phyloP scores from a whole-genome alignment of 305 asterid species.

The Ilex paraguariensis region DNA sequence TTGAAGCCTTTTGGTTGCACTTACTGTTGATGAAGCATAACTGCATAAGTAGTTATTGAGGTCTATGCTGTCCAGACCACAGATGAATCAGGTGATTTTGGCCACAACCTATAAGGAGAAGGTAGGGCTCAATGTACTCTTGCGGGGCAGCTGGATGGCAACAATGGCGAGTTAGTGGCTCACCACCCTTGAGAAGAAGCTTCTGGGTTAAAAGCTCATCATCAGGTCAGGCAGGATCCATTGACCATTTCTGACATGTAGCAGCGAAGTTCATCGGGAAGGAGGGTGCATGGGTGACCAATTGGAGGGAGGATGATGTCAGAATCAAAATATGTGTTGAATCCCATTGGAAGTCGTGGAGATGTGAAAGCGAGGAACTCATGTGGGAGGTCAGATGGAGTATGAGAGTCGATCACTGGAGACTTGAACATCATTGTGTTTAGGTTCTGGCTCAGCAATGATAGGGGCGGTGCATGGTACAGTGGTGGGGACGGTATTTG shows the following conservation, averaged over 20 bases:
- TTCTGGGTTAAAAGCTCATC: slow-evolving; percentile 58
- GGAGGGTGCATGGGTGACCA: slow-evolving; percentile 43
- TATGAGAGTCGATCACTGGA: no score
- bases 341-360: slow-evolving; percentile 53
- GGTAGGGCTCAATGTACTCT: slow-evolving; percentile 34
- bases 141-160: slow-evolving; percentile 38
- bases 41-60: slow-evolving; percentile 47
- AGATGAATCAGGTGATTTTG: slow-evolving; percentile 54
- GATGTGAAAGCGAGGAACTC: slow-evolving; percentile 59
- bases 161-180: slow-evolving; percentile 57
- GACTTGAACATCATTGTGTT: not conserved
- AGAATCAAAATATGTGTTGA: slow-evolving; percentile 47
- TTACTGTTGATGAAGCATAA: slow-evolving; percentile 40
- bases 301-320: slow-evolving; percentile 52
- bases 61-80: slow-evolving; percentile 64
- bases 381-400: slow-evolving; percentile 33
- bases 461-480: not conserved
- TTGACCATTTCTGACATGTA: slow-evolving; percentile 54
- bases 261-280: slow-evolving; percentile 33
- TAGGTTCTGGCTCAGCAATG: not conserved
- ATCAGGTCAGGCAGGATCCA: slow-evolving; percentile 53
- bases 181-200: slow-evolving; percentile 65
- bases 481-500: slow-evolving; percentile 1
- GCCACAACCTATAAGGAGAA: slow-evolving; percentile 58
- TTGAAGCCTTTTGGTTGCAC: slow-evolving; percentile 42